Conservation (phyloP, 1,284 basidiomycete species). For the Ceratobasidium sp. region DNA sequence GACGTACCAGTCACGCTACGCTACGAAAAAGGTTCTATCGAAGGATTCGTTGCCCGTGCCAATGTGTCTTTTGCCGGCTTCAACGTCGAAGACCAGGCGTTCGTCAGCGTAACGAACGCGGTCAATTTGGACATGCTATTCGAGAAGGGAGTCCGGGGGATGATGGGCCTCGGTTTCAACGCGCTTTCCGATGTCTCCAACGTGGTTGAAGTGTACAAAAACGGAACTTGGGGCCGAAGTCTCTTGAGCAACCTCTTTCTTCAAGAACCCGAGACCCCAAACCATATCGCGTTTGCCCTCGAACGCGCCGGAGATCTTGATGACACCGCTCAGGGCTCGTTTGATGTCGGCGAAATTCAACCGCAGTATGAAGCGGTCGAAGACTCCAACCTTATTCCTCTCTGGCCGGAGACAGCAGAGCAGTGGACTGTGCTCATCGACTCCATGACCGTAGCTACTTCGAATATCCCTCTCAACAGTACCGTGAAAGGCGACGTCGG, state of each 20-base stretch:
- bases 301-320: slow-evolving; percentile 60
- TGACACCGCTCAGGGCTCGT: slow-evolving; percentile 39
- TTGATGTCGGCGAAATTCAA: slow-evolving; percentile 71
- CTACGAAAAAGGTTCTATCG: slow-evolving; percentile 84
- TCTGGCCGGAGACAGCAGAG: slow-evolving; percentile 74
- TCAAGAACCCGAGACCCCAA: slow-evolving; percentile 74
- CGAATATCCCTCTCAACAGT: slow-evolving; percentile 36
- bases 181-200: slow-evolving; percentile 76
- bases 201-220: slow-evolving; percentile 68
- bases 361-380: slow-evolving; percentile 69
- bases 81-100: slow-evolving; percentile 73
- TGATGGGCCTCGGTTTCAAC: slow-evolving; percentile 82
- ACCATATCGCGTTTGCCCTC: slow-evolving; percentile 81
- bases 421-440: slow-evolving; percentile 81
- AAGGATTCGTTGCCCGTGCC: slow-evolving; percentile 72
- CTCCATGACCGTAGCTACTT: slow-evolving; percentile 58
- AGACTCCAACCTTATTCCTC: slow-evolving; percentile 70
- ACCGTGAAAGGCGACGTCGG: slow-evolving; percentile 39
- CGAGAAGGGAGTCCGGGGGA: slow-evolving; percentile 69
- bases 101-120: slow-evolving; percentile 71
- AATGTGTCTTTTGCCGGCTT: slow-evolving; percentile 79
- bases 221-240: slow-evolving; percentile 70
- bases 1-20: slow-evolving; percentile 48
- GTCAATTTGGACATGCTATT: slow-evolving; percentile 78
- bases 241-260: slow-evolving; percentile 80